A percentile compares a stretch with the other conserved stretches of the same genome.
Evolutionary conservation across 306 rosid species (phyloP).

Genomic region (Elaeagnus macrophylla): DNA sequence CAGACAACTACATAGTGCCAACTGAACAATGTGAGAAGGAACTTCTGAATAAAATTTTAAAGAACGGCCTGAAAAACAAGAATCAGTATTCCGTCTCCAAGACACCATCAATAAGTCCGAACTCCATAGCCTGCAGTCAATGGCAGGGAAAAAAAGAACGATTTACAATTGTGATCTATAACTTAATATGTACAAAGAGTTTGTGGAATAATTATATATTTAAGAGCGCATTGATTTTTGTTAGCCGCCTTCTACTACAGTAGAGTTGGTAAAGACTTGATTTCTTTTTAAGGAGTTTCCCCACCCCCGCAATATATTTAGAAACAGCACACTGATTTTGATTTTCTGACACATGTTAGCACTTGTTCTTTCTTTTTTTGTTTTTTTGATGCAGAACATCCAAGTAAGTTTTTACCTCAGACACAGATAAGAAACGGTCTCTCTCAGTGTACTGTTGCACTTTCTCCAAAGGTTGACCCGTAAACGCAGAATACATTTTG

Average conservation of each 20-base stretch:
- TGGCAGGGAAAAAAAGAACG: slow-evolving; percentile 1
- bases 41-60: too few relatives aligned
- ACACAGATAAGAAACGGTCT: slow-evolving; percentile 77
- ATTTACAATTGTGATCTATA: not conserved
- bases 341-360: too few relatives aligned
- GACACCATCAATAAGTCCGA: slow-evolving; percentile 81
- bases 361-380: too few relatives aligned
- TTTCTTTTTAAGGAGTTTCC: too few relatives aligned
- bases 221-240: too few relatives aligned
- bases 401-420: slow-evolving; percentile 54
- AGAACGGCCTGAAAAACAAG: not conserved
- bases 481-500: slow-evolving; percentile 75
- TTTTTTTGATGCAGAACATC: not conserved
- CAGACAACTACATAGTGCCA: too few relatives aligned
- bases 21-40: too few relatives aligned
- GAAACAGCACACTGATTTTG: too few relatives aligned
- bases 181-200: not conserved
- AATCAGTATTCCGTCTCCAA: slow-evolving; percentile 82
- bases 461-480: slow-evolving; percentile 79
- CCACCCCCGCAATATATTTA: too few relatives aligned
- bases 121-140: slow-evolving; percentile 75
- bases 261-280: too few relatives aligned
- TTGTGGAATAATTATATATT: not conserved
- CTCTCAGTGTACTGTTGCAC: slow-evolving; percentile 89
- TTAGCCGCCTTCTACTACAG: too few relatives aligned